phyloP scores from a whole-genome alignment of 495 filamentous ascomycete genomes.

The Tuber calosporum region DNA sequence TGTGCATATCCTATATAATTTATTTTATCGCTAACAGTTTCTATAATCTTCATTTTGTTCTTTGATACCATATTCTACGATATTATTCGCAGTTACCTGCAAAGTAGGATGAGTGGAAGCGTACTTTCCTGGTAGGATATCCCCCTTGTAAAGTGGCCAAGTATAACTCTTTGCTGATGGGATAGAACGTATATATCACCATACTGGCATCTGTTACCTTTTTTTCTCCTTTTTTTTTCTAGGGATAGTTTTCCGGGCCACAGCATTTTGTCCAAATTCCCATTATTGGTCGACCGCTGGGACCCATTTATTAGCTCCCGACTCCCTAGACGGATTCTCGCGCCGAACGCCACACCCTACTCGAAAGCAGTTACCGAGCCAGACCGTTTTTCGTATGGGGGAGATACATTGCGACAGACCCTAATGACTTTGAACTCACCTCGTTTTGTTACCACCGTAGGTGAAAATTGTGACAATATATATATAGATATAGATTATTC shows the following conservation, averaged over 20 bases:
- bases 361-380: background rate
- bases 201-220: background rate
- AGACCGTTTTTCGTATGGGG: background rate
- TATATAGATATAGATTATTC: background rate
- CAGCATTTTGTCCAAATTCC: background rate
- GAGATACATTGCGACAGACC: background rate
- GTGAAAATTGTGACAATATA: background rate
- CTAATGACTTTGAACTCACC: background rate
- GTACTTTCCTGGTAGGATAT: too few species aligned
- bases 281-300: background rate
- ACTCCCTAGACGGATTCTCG: background rate
- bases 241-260: background rate
- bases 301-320: background rate
- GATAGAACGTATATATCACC: background rate
- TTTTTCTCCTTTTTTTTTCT: background rate
- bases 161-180: too few species aligned
- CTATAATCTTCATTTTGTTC: too few species aligned
- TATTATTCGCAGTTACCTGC: too few species aligned
- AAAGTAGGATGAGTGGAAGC: too few species aligned
- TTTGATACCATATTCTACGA: too few species aligned
- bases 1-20: too few species aligned
- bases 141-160: too few species aligned
- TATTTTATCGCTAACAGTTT: too few species aligned
- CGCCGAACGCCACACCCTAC: background rate
- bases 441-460: background rate